A percentile compares a stretch with the other conserved stretches of the same genome.
Conservation (phyloP, 352 stramenopile species). For the Globisporangium recalcitrans region DNA sequence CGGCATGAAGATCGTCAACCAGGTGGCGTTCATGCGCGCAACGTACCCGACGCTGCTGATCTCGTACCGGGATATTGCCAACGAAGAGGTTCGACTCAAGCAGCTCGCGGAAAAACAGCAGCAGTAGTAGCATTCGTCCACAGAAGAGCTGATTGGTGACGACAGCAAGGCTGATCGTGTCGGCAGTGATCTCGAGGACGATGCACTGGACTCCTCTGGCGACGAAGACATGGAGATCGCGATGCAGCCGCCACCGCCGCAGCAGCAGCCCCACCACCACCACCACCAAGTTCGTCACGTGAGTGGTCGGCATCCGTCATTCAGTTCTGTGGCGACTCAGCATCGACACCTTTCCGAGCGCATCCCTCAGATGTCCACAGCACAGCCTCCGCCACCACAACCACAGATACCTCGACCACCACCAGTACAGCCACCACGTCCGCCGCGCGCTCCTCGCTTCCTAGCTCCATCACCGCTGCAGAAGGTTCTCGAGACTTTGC, state of each 20-base stretch:
- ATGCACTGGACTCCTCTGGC: not conserved
- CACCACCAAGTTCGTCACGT: not conserved
- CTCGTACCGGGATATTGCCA: conserved; percentile 1
- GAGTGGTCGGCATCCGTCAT: not conserved
- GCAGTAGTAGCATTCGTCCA: not conserved
- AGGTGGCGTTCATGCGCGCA: conserved; percentile 2
- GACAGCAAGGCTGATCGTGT: not conserved
- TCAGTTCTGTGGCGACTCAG: not conserved
- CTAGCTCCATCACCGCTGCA: not conserved
- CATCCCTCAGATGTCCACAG: not conserved
- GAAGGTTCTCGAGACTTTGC: not conserved
- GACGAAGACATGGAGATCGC: not conserved
- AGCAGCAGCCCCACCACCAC: not conserved
- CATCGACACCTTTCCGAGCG: not conserved
- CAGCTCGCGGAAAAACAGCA: not conserved
- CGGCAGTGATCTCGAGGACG: not conserved
- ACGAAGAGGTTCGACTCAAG: conserved; percentile 1
- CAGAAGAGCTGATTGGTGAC: not conserved
- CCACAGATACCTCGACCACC: not conserved
- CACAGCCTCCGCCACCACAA: not conserved
- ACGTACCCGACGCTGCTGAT: conserved; percentile 3
- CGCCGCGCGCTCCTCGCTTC: not conserved
- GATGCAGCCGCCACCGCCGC: not conserved
- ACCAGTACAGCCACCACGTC: not conserved
- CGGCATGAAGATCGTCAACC: conserved; percentile 3